These are phyloP conservation scores for Paecilomyces dactylethromorphus DNA, from an alignment of 2,329 filamentous ascomycete genomes.

Conservation along the genomic window DNA sequence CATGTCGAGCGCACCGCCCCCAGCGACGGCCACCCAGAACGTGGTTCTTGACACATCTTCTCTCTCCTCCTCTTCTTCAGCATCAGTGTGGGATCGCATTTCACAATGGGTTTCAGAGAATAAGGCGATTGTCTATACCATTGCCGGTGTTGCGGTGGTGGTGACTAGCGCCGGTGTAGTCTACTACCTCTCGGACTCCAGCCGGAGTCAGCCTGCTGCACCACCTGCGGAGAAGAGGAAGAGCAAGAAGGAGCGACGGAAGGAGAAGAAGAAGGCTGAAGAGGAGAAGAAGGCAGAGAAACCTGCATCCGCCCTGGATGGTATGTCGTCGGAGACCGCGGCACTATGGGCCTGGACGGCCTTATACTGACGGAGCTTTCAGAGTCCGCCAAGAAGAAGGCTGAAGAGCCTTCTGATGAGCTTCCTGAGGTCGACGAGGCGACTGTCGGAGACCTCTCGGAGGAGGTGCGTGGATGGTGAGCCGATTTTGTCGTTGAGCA, in stretches of 20 bases:
- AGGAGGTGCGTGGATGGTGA: slow-evolving; percentile 33
- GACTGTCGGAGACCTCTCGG: slow-evolving; percentile 40
- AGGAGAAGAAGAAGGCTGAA: slow-evolving; percentile 66
- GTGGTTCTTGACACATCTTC: slow-evolving; percentile 34
- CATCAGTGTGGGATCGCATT: slow-evolving; percentile 81
- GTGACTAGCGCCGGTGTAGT: slow-evolving; percentile 86
- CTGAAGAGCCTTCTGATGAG: slow-evolving; percentile 54
- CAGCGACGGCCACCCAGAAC: slow-evolving; percentile 28
- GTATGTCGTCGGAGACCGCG: slow-evolving; percentile 28
- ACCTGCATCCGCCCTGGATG: slow-evolving; percentile 34
- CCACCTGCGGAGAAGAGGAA: slow-evolving; percentile 54
- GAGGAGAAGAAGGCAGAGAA: slow-evolving; percentile 46
- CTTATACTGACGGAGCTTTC: slow-evolving; percentile 5
- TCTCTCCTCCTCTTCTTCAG: slow-evolving; percentile 45
- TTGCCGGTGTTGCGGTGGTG: slow-evolving; percentile 88
- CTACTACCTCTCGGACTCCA: slow-evolving; percentile 70
- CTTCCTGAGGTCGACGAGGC: slow-evolving; percentile 57
- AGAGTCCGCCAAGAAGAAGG: slow-evolving; percentile 38
- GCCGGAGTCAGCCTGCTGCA: slow-evolving; percentile 29
- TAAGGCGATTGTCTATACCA: slow-evolving; percentile 91
- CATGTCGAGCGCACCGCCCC: slow-evolving; percentile 34
- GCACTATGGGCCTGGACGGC: slow-evolving; percentile 31
- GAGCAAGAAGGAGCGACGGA: slow-evolving; percentile 85
- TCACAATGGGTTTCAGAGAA: slow-evolving; percentile 91
- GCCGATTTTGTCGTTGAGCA: neutral